Conservation (phyloP, 2,329 filamentous ascomycete species). For the Alternaria sp. region DNA sequence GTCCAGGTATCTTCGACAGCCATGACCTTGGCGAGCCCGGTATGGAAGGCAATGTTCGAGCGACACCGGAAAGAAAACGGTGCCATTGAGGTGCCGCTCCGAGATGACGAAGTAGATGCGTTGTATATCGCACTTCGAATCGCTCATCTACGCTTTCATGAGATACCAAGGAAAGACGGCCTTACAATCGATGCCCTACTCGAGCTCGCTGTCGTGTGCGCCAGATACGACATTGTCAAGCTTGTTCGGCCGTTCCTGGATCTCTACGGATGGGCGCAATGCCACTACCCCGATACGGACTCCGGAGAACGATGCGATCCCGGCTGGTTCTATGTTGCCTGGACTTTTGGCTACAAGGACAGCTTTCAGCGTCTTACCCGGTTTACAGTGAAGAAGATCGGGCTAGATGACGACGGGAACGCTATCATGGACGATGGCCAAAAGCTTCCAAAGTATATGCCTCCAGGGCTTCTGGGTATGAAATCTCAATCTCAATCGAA, state of each 20-base stretch:
- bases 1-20: conserved; percentile 18
- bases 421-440: not conserved
- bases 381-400: conserved; percentile 9
- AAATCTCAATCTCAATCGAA: not conserved
- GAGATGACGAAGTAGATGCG: conserved; percentile 9
- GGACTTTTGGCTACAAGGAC: conserved; percentile 24
- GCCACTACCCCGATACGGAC: conserved; percentile 6
- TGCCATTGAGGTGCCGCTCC: conserved; percentile 32
- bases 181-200: conserved; percentile 28
- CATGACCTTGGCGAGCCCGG: conserved; percentile 25
- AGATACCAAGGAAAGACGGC: conserved; percentile 6
- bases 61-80: conserved; percentile 16
- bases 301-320: conserved; percentile 4
- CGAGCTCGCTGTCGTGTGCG: conserved; percentile 35
- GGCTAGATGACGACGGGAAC: conserved; percentile 1
- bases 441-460: conserved; percentile 9
- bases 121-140: conserved; percentile 10
- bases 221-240: conserved; percentile 37
- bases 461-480: conserved; percentile 15
- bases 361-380: conserved; percentile 14
- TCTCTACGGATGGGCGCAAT: conserved; percentile 20
- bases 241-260: conserved; percentile 31
- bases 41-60: conserved; percentile 29
- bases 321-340: conserved; percentile 20
- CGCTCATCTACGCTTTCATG: conserved; percentile 13